Evolutionary conservation across 768 basidiomycete genomes (phyloP), one percentile per base, ranked within the genome.

Genomic region (Psilocybe sp.): DNA sequence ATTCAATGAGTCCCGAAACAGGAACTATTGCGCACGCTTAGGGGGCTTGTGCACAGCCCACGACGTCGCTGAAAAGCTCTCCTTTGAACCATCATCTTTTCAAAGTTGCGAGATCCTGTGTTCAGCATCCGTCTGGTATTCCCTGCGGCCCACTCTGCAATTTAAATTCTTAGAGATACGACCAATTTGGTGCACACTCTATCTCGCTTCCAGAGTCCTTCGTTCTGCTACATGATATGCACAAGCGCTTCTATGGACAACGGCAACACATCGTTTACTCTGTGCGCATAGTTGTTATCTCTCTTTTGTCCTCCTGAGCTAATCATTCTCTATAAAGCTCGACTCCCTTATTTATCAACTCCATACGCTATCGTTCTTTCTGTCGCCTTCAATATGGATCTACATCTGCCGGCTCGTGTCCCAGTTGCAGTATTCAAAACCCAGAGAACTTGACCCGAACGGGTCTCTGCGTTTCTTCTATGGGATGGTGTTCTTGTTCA

Each of bases 301-400:
- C 42, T 16, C 35, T 32, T 48, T 18, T 19, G 36, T 46, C 39
- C 32, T 3, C 34, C 23, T 44, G 32, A 28, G 38, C 44, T 39
- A 49, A 23, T 49, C 36, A 36, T 55, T 45, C 51, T 39, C 46
- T 58, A 45, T 43, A 40, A 60, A 90, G 89, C 76, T 90, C 64
- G 84, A 90, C 65, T 67, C 75, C 51, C 68, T 89, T 31, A 72
- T 87, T 52, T 85, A 85, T 69, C 85, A 89, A 62, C 69, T 92
- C 54, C 81, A 87, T 65, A 77, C 81, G 44, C 64, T 90, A 50
- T 90, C 88, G 38, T 91, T 88, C 75, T 80, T 91, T 67, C 74
- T 87, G 31, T 84, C 87, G 3, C 89, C 89, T 7, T 76, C 83
- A 31, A 60, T 89, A 50, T 75, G 77, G 73, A 64, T 76, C 12